Conservation (phyloP, 352 stramenopile species). For the Aphanomyces euteiches region DNA sequence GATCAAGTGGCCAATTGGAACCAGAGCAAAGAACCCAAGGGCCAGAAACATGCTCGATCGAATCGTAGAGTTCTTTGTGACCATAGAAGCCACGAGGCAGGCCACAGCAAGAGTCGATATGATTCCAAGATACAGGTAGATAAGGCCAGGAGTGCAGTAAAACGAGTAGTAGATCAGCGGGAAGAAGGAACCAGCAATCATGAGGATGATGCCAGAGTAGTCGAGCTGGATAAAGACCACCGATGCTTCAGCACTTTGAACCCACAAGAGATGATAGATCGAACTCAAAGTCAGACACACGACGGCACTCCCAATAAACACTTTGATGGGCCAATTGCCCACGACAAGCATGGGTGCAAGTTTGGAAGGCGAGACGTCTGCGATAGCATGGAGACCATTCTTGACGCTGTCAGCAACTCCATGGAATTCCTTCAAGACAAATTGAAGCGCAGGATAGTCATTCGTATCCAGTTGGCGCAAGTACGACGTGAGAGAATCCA, state of each 20-base stretch:
- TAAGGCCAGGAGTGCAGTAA: constrained; percentile 57
- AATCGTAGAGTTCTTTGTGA: constrained; percentile 48
- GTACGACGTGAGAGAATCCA: constrained; percentile 67
- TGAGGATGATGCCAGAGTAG: constrained; percentile 82
- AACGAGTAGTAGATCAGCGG: constrained; percentile 88
- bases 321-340: constrained; percentile 78
- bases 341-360: constrained; percentile 50
- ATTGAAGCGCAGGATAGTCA: constrained; percentile 70
- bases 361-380: constrained; percentile 41
- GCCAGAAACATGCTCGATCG: constrained; percentile 74
- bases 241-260: constrained; percentile 67
- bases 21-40: constrained; percentile 75
- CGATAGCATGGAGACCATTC: constrained; percentile 74
- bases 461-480: constrained; percentile 57
- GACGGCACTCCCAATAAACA: constrained; percentile 79
- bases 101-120: background rate
- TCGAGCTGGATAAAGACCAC: constrained; percentile 76
- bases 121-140: constrained; percentile 5
- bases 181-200: constrained; percentile 83
- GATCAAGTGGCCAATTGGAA: constrained; percentile 72
- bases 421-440: constrained; percentile 68
- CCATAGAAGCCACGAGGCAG: background rate
- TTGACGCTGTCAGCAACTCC: constrained; percentile 69
- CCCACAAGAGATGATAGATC: constrained; percentile 82
- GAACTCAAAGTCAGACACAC: constrained; percentile 79